Percentiles rank a stretch among this genome's conserved stretches.
Conservation (phyloP, 169 alveolate species). For the Perkinsus olseni region DNA sequence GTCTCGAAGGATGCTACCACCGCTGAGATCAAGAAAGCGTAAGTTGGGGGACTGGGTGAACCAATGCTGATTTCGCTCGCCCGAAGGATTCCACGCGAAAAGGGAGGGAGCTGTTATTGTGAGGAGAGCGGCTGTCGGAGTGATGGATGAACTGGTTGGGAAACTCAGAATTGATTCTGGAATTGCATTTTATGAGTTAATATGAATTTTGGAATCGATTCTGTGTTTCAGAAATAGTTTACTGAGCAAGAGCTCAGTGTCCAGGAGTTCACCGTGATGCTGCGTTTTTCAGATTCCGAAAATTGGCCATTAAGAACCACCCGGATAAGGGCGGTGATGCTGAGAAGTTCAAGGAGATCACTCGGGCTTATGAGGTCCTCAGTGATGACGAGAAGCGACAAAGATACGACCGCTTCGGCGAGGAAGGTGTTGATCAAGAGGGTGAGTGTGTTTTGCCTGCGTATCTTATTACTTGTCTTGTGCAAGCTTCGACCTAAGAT, state of each 20-base stretch:
- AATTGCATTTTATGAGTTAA: no score
- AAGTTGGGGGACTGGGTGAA: conserved; percentile 27
- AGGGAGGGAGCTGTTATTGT: no score
- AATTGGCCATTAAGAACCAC: conserved; percentile 66
- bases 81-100: no score
- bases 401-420: conserved; percentile 78
- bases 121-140: no score
- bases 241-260: no score
- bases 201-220: no score
- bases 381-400: conserved; percentile 68
- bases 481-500: no score
- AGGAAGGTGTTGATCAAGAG: conserved; percentile 63
- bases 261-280: neutral
- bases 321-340: conserved; percentile 78
- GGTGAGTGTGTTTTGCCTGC: no score
- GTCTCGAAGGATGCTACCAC: conserved; percentile 52
- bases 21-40: conserved; percentile 83
- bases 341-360: conserved; percentile 67
- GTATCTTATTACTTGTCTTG: no score
- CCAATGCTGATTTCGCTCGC: conserved; percentile 33
- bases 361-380: conserved; percentile 82
- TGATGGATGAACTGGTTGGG: no score
- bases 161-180: no score
- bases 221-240: no score
- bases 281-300: neutral